Evolutionary conservation across 768 basidiomycete genomes (phyloP).

Genomic region (Hypsizygus marmoreus): DNA sequence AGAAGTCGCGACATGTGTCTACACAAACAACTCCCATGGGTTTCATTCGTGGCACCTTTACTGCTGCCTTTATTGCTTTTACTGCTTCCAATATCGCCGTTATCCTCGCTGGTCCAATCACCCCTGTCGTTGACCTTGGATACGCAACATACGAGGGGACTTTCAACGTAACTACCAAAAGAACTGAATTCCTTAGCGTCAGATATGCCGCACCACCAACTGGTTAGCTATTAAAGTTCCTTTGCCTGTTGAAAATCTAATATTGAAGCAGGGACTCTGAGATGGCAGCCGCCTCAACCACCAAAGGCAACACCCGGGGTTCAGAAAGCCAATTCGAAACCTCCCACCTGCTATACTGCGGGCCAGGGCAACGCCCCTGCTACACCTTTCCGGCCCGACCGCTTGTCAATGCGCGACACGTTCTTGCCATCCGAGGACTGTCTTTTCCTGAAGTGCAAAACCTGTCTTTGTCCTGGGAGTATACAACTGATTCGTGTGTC

Average conservation of each 20-base stretch:
- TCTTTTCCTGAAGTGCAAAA: constrained; percentile 37
- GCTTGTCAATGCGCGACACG: constrained; percentile 6
- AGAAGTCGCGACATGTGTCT: too few relatives aligned
- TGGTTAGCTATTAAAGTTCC: constrained; percentile 25
- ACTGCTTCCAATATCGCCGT: background rate
- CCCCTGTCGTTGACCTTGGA: constrained; percentile 41
- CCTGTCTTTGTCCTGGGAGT: background rate
- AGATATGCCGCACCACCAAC: constrained; percentile 54
- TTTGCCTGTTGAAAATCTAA: background rate
- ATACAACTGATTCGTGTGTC: background rate
- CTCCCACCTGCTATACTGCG: constrained; percentile 36
- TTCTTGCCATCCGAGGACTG: constrained; percentile 38
- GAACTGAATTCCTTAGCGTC: constrained; percentile 43
- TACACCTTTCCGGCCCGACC: constrained; percentile 30
- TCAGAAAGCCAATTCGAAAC: constrained; percentile 31
- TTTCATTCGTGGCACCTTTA: background rate
- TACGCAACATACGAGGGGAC: constrained; percentile 46
- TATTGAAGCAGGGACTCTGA: constrained; percentile 28
- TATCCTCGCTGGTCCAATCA: background rate
- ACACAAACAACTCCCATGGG: too few relatives aligned
- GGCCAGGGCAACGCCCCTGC: constrained; percentile 27
- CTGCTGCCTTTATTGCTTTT: background rate
- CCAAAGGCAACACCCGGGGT: constrained; percentile 28
- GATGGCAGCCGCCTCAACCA: constrained; percentile 37
- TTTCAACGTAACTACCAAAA: constrained; percentile 32